Conservation (phyloP, 2,329 filamentous ascomycete species). For the Ophiostoma tasmaniense region DNA sequence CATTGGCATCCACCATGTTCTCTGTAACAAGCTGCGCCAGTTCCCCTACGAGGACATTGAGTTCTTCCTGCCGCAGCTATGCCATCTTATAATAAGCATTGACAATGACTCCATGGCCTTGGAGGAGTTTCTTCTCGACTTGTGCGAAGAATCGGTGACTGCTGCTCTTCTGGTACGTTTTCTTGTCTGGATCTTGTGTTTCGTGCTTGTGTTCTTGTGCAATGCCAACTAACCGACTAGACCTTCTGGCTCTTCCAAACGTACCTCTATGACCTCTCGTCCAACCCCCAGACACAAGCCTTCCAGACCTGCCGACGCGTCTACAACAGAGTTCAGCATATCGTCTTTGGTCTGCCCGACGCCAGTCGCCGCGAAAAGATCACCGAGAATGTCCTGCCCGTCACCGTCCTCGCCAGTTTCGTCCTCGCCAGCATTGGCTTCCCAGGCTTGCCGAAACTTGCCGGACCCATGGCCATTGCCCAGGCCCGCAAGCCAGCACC, state of each 20-base stretch:
- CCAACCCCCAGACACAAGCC: slow-evolving; percentile 63
- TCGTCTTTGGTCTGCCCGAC: slow-evolving; percentile 72
- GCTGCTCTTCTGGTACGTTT: slow-evolving; percentile 66
- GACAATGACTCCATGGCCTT: slow-evolving; percentile 88
- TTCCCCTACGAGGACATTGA: slow-evolving; percentile 88
- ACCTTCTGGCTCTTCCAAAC: slow-evolving; percentile 89
- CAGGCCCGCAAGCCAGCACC: slow-evolving; percentile 69
- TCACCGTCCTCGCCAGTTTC: slow-evolving; percentile 72
- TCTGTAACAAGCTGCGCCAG: slow-evolving; percentile 80
- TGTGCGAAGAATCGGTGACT: slow-evolving; percentile 82
- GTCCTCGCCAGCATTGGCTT: slow-evolving; percentile 68
- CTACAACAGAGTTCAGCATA: slow-evolving; percentile 82
- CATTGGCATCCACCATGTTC: slow-evolving; percentile 81
- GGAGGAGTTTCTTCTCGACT: slow-evolving; percentile 77
- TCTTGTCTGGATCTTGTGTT: too few species aligned
- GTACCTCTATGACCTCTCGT: slow-evolving; percentile 71
- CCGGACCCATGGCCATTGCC: slow-evolving; percentile 70
- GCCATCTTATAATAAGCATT: slow-evolving; percentile 78
- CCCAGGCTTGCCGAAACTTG: slow-evolving; percentile 67
- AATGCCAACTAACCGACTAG: slow-evolving; percentile 34
- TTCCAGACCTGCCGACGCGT: slow-evolving; percentile 77
- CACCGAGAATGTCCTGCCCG: slow-evolving; percentile 70
- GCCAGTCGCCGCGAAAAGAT: slow-evolving; percentile 63
- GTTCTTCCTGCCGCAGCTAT: slow-evolving; percentile 83
- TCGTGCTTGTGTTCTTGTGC: not conserved